Conservation (phyloP, 108 stramenopile genomes). For the Mediolabrus comicus region DNA sequence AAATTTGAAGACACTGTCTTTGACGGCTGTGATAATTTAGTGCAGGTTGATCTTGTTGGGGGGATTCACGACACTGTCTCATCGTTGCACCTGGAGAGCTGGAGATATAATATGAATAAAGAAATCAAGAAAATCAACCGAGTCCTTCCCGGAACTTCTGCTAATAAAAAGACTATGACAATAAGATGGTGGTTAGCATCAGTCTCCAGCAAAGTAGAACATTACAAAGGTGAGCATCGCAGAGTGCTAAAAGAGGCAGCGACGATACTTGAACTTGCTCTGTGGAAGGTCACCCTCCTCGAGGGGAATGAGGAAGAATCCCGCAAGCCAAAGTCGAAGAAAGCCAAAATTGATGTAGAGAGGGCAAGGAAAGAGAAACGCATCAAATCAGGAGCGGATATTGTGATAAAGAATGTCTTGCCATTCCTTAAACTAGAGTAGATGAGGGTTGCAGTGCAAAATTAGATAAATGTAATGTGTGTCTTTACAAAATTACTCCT, state of each 20-base stretch:
- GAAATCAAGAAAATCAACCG: neutral
- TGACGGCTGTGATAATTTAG: neutral
- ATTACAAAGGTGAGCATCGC: neutral
- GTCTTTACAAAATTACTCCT: too few species aligned
- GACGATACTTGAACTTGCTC: neutral
- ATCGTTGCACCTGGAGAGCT: neutral
- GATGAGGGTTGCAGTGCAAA: too few species aligned
- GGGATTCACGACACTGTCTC: neutral
- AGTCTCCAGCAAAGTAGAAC: too few species aligned
- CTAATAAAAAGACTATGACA: too few species aligned
- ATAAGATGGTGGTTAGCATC: neutral
- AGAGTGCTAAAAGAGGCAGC: neutral
- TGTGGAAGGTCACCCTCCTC: neutral
- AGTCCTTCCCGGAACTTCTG: neutral
- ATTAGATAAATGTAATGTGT: too few species aligned
- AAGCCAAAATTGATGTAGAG: neutral
- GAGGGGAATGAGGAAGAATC: neutral
- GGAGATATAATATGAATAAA: neutral
- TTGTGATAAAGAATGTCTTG: neutral
- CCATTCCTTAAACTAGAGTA: constrained; percentile 4
- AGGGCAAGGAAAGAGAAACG: neutral
- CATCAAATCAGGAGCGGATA: neutral
- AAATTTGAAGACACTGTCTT: neutral
- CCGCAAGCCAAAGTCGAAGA: too few species aligned
- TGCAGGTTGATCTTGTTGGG: neutral